A percentile compares a stretch with the other conserved stretches of the same genome.
phyloP scores from a whole-genome alignment of 352 stramenopile genomes.

The Globisporangium mamillatum region DNA sequence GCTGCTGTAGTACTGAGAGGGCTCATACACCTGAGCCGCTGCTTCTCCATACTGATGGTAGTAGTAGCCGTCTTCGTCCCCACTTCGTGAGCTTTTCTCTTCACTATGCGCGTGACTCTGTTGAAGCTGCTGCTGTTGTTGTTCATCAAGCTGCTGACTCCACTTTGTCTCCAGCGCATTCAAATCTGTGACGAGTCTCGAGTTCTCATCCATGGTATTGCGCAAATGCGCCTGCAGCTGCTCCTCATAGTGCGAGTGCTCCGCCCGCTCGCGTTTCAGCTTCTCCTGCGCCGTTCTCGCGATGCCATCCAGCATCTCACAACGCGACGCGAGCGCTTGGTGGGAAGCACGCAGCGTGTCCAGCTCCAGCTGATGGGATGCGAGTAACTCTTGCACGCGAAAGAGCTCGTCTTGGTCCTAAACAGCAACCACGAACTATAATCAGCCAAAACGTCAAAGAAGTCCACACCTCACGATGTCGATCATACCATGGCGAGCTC shows the following conservation, averaged over 20 bases:
- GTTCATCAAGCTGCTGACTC: slow-evolving; percentile 11
- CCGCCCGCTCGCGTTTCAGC: slow-evolving; percentile 43
- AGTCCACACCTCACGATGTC: neutral
- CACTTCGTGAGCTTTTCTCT: neutral
- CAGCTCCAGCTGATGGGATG: slow-evolving; percentile 36
- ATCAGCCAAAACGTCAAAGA: neutral
- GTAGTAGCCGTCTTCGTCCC: slow-evolving; percentile 18
- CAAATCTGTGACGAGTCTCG: slow-evolving; percentile 34
- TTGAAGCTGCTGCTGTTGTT: slow-evolving; percentile 1
- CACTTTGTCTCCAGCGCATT: slow-evolving; percentile 33
- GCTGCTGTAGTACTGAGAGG: slow-evolving; percentile 1
- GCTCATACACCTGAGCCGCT: neutral
- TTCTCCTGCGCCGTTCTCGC: slow-evolving; percentile 57
- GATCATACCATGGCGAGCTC: neutral
- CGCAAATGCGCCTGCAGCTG: slow-evolving; percentile 45
- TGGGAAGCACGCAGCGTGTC: slow-evolving; percentile 31
- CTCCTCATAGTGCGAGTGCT: slow-evolving; percentile 47
- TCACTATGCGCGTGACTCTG: neutral
- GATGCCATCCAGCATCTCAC: slow-evolving; percentile 58
- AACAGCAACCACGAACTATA: neutral
- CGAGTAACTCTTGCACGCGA: slow-evolving; percentile 25
- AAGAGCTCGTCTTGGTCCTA: slow-evolving; percentile 27
- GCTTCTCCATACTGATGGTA: slow-evolving; percentile 13
- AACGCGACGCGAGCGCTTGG: slow-evolving; percentile 36
- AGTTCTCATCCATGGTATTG: slow-evolving; percentile 47